Base-by-base conservation (phyloP, 2,329 filamentous ascomycete genomes). In the Colletotrichum sp. region DNA sequence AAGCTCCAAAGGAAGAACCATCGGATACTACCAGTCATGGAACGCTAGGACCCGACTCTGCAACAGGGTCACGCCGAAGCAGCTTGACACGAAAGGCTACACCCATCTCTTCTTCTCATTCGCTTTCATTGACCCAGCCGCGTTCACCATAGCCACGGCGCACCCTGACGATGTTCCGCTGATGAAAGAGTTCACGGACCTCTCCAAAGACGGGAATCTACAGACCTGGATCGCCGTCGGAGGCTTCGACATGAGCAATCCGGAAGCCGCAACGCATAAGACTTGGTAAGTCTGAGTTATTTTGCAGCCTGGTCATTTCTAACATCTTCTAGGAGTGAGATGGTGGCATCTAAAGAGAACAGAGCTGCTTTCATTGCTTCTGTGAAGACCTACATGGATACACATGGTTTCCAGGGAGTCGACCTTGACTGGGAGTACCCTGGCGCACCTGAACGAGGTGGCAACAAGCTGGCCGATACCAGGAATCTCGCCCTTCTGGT, bases 151-250 rank as follows among this genome's bases (percentile, higher is more conserved):
- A n/a, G 36, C 59, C 8, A 18, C 59, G 10, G 59, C 28, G 1
- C 26, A 32, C 22, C 63, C 32, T 48, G 63, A 66, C 24, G 32
- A 66, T 5, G 30, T 32, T 36, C 9, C 34, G 7, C 34, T 66
- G 5, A 66, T 44, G 63, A 36, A 34, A 85, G 85, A 86, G 89
- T 75, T 75, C 75, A 1, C 79, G 5, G 44, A 48, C 18, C 44
- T 48, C 44, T 48, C 44, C 18, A 48, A 48, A 22, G 18, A 22
- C 5, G 9, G 44, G 13, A 48, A 48, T 1, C 9, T 48, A 0
- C 18, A 22, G 44, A 48, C 18, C 13, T 48, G 44, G 44, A 48
- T 48, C 44, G 44, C 9, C 18, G 0, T 48, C 44, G 44, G 44
- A 48, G 44, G 44, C 9, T 48, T 48, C 13, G 44, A 48, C 18